Evolutionary conservation across 2,329 filamentous ascomycete genomes (phyloP), one percentile per base, ranked within the genome.

Genomic region (Arthroderma sp.): DNA sequence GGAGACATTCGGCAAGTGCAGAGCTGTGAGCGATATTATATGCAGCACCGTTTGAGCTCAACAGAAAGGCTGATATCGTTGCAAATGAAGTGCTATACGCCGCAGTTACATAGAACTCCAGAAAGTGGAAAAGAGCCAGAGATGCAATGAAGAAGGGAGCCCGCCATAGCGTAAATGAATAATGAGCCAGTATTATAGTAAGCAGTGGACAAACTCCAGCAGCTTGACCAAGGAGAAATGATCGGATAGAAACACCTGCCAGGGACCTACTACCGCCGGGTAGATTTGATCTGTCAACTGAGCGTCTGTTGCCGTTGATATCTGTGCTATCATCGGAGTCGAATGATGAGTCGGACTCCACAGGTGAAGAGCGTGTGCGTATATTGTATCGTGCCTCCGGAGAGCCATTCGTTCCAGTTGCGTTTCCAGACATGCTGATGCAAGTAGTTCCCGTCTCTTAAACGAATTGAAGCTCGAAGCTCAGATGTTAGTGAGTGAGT

Each of bases 71-170:
- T 56, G 81, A 80, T 19, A 91, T 77, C 23, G 79, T 81, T 19
- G 88, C 88, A 55, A 83, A 78, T 15, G 79, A 78, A 0, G 88
- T 88, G 72, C 97, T 97, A 74, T 87, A 88, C 57, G 79, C 77
- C 7, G 91, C 91, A 0, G 91, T 96, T 33, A 85, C 88, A 79
- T 84, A 95, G 77, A 91, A 98, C 73, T 98, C 93, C 71, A 97
- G 84, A 73, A 95, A 97, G 77, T 98, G 93, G 74, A 97, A 97
- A 31, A 86, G 65, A 25, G 85, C 80, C 52, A 97, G 83, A 13
- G 83, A 76, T 38, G 70, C 62, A 59, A 78, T 62, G 67, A 77
- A 77, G 64, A 80, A 77, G 7, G 78, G 76, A 0, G 81, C 69
- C 21, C 82, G 76, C 82, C 82, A 86, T 56, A 81, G 67, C 41